Conservation (phyloP, 2,329 filamentous ascomycete genomes). For the Huntiella bhutanensis region DNA sequence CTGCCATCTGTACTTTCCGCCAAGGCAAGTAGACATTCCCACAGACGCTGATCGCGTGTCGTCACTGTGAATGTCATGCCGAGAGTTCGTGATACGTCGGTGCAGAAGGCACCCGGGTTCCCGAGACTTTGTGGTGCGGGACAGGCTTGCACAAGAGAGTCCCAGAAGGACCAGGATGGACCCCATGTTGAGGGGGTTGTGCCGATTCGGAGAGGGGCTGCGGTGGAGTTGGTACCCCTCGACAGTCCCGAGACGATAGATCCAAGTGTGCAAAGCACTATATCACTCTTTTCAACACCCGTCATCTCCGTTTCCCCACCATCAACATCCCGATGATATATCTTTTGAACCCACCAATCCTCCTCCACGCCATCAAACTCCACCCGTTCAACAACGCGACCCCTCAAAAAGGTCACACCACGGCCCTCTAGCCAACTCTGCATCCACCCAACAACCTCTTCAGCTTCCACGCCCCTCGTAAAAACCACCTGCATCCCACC, state of each 20-base stretch:
- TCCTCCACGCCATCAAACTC: background rate
- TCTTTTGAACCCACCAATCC: background rate
- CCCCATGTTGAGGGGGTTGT: slow-evolving; percentile 17
- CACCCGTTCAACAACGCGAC: background rate
- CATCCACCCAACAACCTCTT: slow-evolving; percentile 19
- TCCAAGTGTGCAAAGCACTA: slow-evolving; percentile 22
- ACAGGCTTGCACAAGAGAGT: slow-evolving; percentile 20
- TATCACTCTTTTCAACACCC: slow-evolving; percentile 14
- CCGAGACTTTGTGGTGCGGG: slow-evolving; percentile 21
- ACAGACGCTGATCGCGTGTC: slow-evolving; percentile 18
- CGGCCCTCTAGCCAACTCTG: slow-evolving; percentile 16
- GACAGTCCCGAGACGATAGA: slow-evolving; percentile 18
- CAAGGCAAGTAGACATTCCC: slow-evolving; percentile 16
- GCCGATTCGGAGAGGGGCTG: background rate
- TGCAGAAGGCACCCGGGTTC: slow-evolving; percentile 19
- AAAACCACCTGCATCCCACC: slow-evolving; percentile 19
- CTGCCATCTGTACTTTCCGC: slow-evolving; percentile 17
- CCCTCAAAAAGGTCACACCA: slow-evolving; percentile 16
- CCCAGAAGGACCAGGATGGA: slow-evolving; percentile 24
- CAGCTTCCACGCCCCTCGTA: slow-evolving; percentile 17
- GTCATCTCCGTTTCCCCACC: background rate
- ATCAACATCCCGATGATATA: background rate
- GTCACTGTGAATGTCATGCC: slow-evolving; percentile 23
- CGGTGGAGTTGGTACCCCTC: slow-evolving; percentile 3
- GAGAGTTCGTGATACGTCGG: slow-evolving; percentile 18